Conservation (phyloP, 139 green algal genomes). For the Chlamydomonas asymmetrica region DNA sequence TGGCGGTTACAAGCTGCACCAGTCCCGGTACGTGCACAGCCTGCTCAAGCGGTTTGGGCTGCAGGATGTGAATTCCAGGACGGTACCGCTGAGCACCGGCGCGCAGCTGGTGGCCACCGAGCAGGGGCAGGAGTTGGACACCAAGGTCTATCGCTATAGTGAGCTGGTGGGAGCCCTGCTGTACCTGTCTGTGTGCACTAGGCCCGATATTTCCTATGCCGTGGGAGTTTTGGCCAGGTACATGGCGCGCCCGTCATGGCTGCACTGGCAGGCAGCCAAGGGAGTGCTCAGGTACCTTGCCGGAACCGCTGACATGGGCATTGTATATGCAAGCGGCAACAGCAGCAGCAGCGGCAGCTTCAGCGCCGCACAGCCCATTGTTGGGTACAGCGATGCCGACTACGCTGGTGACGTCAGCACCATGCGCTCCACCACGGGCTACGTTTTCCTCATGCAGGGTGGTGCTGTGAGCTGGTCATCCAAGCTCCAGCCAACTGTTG, state of each 20-base stretch:
- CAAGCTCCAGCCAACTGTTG: conserved; percentile 51
- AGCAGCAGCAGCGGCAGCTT: no score
- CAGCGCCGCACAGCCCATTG: no score
- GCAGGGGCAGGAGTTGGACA: background rate
- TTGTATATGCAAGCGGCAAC: no score
- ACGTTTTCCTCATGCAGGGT: background rate
- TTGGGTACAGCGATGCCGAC: conserved; percentile 12
- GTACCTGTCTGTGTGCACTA: background rate
- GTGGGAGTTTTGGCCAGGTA: background rate
- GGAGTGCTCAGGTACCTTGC: background rate
- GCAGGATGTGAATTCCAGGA: background rate
- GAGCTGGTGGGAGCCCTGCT: background rate
- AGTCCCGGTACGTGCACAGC: background rate
- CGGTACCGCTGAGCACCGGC: background rate
- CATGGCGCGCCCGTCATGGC: background rate
- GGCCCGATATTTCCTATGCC: background rate
- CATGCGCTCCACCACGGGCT: conserved; percentile 12
- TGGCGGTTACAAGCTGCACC: background rate
- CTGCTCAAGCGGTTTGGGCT: background rate
- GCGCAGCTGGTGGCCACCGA: background rate
- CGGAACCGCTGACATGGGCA: background rate
- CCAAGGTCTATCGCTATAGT: background rate
- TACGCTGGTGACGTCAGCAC: conserved; percentile 12
- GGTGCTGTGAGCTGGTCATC: conserved; percentile 17
- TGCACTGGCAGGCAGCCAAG: background rate